Conservation (phyloP, 2,329 filamentous ascomycete species). For the Hysterium pulicare region DNA sequence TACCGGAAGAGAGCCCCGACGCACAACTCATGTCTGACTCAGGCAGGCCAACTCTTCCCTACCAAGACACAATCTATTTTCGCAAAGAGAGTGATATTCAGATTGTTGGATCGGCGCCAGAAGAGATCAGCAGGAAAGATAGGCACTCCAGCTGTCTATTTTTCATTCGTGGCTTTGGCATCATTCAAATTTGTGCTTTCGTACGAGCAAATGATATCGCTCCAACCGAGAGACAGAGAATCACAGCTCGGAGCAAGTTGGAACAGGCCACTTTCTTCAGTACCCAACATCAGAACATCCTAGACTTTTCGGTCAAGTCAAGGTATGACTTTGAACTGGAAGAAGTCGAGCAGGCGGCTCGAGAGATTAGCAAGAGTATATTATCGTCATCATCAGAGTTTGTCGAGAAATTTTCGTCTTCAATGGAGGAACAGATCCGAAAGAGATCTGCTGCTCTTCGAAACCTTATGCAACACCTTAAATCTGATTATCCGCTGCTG, state of each 20-base stretch:
- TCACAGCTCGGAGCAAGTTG: constrained; percentile 83
- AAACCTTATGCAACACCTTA: constrained; percentile 70
- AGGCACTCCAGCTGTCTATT: constrained; percentile 44
- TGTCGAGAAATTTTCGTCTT: constrained; percentile 68
- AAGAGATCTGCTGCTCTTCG: constrained; percentile 70
- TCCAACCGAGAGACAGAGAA: constrained; percentile 41
- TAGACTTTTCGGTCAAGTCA: constrained; percentile 72
- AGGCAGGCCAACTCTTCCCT: constrained; percentile 49
- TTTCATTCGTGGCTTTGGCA: constrained; percentile 56
- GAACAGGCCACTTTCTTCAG: constrained; percentile 96
- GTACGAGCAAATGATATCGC: constrained; percentile 58
- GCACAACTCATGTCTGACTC: constrained; percentile 61
- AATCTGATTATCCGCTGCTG: constrained; percentile 58
- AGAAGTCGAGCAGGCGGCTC: constrained; percentile 73
- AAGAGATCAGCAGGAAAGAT: constrained; percentile 41
- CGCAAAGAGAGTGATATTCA: constrained; percentile 51
- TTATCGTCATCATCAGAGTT: constrained; percentile 72
- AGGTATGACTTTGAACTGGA: constrained; percentile 63
- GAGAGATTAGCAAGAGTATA: constrained; percentile 77
- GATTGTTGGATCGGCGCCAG: constrained; percentile 49
- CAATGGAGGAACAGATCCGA: constrained; percentile 76
- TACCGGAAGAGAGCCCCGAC: constrained; percentile 67
- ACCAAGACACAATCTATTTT: constrained; percentile 85
- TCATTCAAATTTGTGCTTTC: constrained; percentile 53
- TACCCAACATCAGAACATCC: constrained; percentile 73